Percentiles rank a stretch among this genome's conserved stretches.
Conservation (phyloP, 768 basidiomycete species). For the Tubosaeta sp. region DNA sequence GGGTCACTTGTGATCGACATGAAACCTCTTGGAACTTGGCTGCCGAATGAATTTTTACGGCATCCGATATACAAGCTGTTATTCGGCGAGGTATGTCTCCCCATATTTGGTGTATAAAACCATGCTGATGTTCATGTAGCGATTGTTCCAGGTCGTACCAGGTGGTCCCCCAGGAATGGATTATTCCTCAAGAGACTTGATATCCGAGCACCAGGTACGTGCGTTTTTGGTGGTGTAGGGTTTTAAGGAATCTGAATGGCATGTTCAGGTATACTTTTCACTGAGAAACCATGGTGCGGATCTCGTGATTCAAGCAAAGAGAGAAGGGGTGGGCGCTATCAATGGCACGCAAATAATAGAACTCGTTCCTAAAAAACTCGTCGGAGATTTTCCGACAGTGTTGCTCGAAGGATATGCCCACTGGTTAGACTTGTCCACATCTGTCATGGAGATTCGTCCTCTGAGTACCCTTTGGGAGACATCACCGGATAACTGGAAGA, state of each 20-base stretch:
- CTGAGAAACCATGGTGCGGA: neutral
- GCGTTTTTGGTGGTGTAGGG: neutral
- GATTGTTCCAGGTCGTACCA: constrained; percentile 14
- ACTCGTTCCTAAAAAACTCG: constrained; percentile 23
- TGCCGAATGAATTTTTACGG: constrained; percentile 8
- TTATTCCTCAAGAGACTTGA: constrained; percentile 16
- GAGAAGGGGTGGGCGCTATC: neutral
- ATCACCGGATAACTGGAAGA: constrained; percentile 25
- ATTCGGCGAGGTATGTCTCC: constrained; percentile 15
- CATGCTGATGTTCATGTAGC: constrained; percentile 6
- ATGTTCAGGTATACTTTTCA: constrained; percentile 11
- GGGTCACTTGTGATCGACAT: constrained; percentile 24
- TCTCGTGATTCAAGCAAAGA: constrained; percentile 15
- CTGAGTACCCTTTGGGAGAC: constrained; percentile 19
- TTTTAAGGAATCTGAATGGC: neutral
- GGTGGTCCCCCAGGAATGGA: constrained; percentile 21
- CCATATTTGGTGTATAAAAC: neutral
- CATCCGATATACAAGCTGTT: constrained; percentile 15
- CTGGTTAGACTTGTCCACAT: constrained; percentile 26
- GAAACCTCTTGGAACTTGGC: constrained; percentile 13
- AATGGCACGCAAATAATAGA: constrained; percentile 8
- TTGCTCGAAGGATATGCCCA: constrained; percentile 24
- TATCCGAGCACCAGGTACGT: constrained; percentile 19
- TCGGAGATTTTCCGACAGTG: constrained; percentile 22
- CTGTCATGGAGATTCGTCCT: constrained; percentile 27